These are phyloP conservation scores for Stephanodiscus triporus DNA, from an alignment of 108 stramenopile species.

Conservation along the genomic window DNA sequence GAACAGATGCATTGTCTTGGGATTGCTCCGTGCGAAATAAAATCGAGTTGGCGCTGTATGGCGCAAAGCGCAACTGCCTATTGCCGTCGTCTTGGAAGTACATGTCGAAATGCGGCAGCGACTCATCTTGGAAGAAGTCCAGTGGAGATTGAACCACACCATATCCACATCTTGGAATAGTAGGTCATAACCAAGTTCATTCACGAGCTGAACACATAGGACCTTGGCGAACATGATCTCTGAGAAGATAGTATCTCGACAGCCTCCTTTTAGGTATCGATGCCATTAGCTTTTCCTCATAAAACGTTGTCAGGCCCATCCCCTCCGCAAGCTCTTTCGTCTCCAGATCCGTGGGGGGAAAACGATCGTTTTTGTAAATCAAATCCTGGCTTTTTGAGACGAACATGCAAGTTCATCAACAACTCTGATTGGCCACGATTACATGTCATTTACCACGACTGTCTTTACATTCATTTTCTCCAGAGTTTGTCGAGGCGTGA, in stretches of 20 bases:
- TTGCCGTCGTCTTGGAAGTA: constrained; percentile 63
- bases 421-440: constrained; percentile 50
- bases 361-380: constrained; percentile 34
- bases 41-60: constrained; percentile 56
- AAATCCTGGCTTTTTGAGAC: constrained; percentile 54
- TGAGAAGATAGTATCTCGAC: constrained; percentile 65
- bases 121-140: constrained; percentile 49
- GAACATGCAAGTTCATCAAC: constrained; percentile 58
- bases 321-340: constrained; percentile 47
- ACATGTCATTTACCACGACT: constrained; percentile 37
- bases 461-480: constrained; percentile 18
- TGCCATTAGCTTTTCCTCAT: constrained; percentile 37
- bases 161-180: constrained; percentile 83
- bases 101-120: constrained; percentile 55
- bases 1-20: constrained; percentile 68
- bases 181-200: constrained; percentile 73
- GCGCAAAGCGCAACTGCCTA: constrained; percentile 44
- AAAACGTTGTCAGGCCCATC: constrained; percentile 52
- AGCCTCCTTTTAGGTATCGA: constrained; percentile 56
- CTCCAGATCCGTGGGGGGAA: constrained; percentile 49
- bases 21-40: constrained; percentile 51
- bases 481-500: constrained; percentile 8
- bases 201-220: constrained; percentile 68
- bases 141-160: constrained; percentile 71
- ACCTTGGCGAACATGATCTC: constrained; percentile 82